Percentiles rank a stretch among this genome's conserved stretches.
Evolutionary conservation across 139 green algal species (phyloP).

Genomic region (Closterium sp.): DNA sequence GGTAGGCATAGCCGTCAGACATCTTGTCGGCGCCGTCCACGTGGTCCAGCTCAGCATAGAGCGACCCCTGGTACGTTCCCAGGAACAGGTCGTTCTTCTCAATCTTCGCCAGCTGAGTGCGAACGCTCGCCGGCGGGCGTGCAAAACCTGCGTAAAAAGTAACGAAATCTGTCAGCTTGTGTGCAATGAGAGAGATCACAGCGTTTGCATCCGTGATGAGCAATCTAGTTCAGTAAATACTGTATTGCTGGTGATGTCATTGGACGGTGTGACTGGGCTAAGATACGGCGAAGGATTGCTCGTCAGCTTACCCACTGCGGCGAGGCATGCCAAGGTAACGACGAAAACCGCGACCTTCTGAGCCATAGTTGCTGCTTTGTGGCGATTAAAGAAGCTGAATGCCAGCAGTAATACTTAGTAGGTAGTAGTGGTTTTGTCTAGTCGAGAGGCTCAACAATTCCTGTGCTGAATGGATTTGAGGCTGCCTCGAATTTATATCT

Average conservation of each 20-base stretch:
- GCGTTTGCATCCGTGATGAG: too few species aligned
- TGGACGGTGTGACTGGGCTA: too few species aligned
- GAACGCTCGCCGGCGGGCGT: neutral
- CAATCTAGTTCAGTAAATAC: too few species aligned
- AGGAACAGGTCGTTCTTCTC: neutral
- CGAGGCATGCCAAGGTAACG: neutral
- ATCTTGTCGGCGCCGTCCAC: neutral
- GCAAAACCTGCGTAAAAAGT: neutral
- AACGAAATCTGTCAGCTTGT: too few species aligned
- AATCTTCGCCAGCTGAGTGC: neutral
- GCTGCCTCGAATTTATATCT: neutral
- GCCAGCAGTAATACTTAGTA: too few species aligned
- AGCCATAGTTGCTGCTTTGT: neutral
- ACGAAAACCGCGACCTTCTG: neutral
- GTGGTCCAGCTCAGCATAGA: neutral
- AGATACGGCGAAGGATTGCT: neutral
- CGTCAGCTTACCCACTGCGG: neutral
- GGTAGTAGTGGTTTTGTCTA: too few species aligned
- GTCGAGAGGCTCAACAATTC: neutral
- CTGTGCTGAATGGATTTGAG: neutral
- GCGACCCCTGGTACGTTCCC: neutral
- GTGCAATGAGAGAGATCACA: too few species aligned
- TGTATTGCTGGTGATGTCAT: too few species aligned
- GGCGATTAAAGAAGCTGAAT: too few species aligned
- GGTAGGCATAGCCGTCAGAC: neutral